phyloP scores from a whole-genome alignment of 2,329 filamentous ascomycete genomes.

The Calonectria pauciramosa region DNA sequence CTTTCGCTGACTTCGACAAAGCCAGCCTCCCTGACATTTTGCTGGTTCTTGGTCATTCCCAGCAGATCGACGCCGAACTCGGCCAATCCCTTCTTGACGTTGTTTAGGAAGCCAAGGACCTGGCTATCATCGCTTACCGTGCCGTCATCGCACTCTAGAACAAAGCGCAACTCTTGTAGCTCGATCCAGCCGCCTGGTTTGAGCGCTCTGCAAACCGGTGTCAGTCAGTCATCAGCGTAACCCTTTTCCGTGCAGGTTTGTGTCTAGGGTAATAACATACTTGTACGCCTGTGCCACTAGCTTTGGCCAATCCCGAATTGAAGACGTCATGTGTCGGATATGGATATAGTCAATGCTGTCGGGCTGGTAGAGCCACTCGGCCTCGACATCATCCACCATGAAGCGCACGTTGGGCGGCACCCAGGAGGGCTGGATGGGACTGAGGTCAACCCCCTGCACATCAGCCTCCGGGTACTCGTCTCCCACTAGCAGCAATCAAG shows the following conservation, averaged over 20 bases:
- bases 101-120: conserved; percentile 41
- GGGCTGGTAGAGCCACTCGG: conserved; percentile 59
- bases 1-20: background rate
- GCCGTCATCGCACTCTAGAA: conserved; percentile 51
- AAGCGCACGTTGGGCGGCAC: conserved; percentile 71
- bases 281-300: conserved; percentile 35
- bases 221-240: background rate
- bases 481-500: conserved; percentile 30
- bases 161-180: conserved; percentile 53
- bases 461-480: conserved; percentile 52
- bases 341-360: conserved; percentile 48
- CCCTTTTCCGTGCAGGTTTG: too few relatives aligned
- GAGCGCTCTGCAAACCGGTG: conserved; percentile 36
- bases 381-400: conserved; percentile 69
- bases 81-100: conserved; percentile 4
- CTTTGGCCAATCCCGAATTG: conserved; percentile 46
- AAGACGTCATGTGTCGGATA: conserved; percentile 48
- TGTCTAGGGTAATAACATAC: conserved; percentile 35
- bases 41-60: conserved; percentile 6
- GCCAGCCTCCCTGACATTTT: conserved; percentile 2
- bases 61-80: conserved; percentile 6
- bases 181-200: conserved; percentile 62
- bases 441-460: conserved; percentile 54
- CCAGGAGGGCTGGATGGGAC: conserved; percentile 58
- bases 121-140: conserved; percentile 28